Evolutionary conservation across 768 basidiomycete genomes (phyloP).

Genomic region (Termitomyces titanicus): DNA sequence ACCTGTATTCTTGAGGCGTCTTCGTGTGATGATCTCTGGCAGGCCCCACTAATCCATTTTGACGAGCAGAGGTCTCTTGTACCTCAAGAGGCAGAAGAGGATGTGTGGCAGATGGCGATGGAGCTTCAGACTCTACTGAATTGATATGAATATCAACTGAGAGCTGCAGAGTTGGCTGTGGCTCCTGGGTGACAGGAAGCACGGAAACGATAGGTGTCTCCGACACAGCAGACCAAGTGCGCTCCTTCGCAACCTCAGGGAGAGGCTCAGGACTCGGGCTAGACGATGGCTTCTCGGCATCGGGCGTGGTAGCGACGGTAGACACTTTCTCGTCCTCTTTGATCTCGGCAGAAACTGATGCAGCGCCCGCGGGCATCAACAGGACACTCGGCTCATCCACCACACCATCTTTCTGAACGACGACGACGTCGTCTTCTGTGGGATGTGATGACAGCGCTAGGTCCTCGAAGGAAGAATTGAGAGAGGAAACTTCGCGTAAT

Average conservation of each 20-base stretch:
- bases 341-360: not conserved
- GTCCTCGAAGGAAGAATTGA: conserved; percentile 12
- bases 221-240: not conserved
- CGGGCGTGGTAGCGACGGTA: not conserved
- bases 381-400: not conserved
- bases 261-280: not conserved
- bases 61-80: conserved; percentile 4
- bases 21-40: conserved; percentile 4
- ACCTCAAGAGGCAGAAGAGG: conserved; percentile 6
- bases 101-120: conserved; percentile 5
- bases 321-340: not conserved
- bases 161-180: not conserved
- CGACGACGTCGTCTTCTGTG: not conserved
- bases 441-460: not conserved
- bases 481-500: conserved; percentile 5
- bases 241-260: not conserved
- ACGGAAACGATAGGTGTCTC: not conserved
- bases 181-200: not conserved
- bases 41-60: not conserved
- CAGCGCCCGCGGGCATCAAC: not conserved
- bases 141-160: not conserved
- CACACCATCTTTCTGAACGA: not conserved
- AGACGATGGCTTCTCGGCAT: not conserved
- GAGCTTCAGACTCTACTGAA: conserved; percentile 3
- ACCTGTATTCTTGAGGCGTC: conserved; percentile 7